phyloP scores from a whole-genome alignment of 352 stramenopile species.

The Pythium phragmitis region DNA sequence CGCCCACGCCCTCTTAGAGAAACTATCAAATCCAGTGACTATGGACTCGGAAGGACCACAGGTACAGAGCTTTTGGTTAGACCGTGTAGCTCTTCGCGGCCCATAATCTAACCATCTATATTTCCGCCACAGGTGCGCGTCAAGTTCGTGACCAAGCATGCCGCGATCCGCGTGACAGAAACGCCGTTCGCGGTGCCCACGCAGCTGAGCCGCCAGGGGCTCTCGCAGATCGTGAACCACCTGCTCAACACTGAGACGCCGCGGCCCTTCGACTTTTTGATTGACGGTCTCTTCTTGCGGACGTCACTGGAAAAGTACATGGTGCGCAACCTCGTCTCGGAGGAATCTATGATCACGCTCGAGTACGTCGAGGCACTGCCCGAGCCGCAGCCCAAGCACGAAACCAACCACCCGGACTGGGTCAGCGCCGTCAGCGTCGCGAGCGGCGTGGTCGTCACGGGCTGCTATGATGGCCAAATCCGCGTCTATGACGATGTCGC shows the following conservation, averaged over 20 bases:
- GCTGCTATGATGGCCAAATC: constrained; percentile 86
- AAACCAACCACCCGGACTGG: constrained; percentile 82
- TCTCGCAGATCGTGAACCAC: constrained; percentile 91
- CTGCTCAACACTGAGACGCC: constrained; percentile 60
- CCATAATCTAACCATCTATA: neutral
- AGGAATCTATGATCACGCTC: constrained; percentile 84
- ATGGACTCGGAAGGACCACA: constrained; percentile 45
- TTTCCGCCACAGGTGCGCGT: constrained; percentile 64
- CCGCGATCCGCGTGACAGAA: constrained; percentile 85
- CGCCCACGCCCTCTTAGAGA: too few species aligned
- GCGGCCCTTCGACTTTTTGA: constrained; percentile 86
- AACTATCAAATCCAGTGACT: neutral
- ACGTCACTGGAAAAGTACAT: constrained; percentile 80
- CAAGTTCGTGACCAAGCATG: constrained; percentile 90
- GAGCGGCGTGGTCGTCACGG: constrained; percentile 61
- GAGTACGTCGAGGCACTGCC: constrained; percentile 87
- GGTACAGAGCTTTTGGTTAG: constrained; percentile 16
- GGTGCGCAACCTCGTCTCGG: constrained; percentile 54
- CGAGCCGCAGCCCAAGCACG: constrained; percentile 64
- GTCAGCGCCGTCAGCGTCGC: constrained; percentile 69
- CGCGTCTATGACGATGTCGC: constrained; percentile 62
- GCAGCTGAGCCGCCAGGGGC: constrained; percentile 69
- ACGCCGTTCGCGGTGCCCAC: constrained; percentile 87
- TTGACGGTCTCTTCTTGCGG: constrained; percentile 73
- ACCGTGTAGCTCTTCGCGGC: neutral